phyloP scores from a whole-genome alignment of 371 early-diverging fungal species.

The Rhizopus arrhizus region DNA sequence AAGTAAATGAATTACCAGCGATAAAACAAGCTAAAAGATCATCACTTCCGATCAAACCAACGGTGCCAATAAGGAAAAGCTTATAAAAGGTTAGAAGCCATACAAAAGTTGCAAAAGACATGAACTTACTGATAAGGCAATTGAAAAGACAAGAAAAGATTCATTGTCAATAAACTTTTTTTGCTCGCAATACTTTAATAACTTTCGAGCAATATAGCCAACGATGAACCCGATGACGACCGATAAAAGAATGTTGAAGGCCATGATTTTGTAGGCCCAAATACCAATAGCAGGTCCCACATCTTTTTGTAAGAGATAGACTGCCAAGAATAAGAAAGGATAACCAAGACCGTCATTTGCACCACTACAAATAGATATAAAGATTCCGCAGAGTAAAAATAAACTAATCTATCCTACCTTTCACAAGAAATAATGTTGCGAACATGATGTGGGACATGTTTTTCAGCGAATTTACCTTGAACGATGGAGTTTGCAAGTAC shows the following conservation, averaged over 20 bases:
- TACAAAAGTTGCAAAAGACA: not conserved
- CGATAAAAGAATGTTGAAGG: constrained; percentile 77
- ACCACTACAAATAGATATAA: constrained; percentile 44
- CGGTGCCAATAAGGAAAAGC: constrained; percentile 77
- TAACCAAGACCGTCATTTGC: constrained; percentile 86
- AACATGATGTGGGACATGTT: constrained; percentile 78
- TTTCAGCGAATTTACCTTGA: constrained; percentile 92
- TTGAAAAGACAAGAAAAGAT: constrained; percentile 83
- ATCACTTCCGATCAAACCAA: constrained; percentile 79
- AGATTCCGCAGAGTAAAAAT: not conserved
- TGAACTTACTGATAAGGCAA: constrained; percentile 77
- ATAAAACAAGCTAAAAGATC: constrained; percentile 92
- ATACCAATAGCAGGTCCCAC: constrained; percentile 66
- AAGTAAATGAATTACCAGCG: constrained; percentile 87
- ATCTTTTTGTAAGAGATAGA: constrained; percentile 67
- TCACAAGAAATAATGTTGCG: constrained; percentile 88
- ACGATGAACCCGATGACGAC: constrained; percentile 76
- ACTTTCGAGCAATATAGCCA: constrained; percentile 73
- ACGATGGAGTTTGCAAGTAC: constrained; percentile 90
- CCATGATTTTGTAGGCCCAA: constrained; percentile 73
- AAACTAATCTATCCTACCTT: constrained; percentile 29
- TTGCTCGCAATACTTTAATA: constrained; percentile 70
- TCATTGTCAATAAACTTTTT: constrained; percentile 85
- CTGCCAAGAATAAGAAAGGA: constrained; percentile 83
- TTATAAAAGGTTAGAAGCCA: constrained; percentile 15